Base-by-base conservation (phyloP, 2,329 filamentous ascomycete species). In the Aspergillus arachidicola region DNA sequence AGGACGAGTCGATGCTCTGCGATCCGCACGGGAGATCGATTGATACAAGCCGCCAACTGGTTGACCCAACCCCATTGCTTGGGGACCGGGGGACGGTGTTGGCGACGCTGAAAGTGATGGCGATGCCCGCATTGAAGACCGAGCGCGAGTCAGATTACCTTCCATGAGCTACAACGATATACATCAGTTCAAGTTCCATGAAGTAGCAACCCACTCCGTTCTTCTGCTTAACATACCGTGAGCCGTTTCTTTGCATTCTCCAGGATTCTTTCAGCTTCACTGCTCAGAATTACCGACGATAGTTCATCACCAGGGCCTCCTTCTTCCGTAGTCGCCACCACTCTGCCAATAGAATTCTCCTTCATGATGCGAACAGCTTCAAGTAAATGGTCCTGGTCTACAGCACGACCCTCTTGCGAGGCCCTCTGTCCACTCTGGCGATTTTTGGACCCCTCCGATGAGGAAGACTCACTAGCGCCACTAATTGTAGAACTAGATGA, bases 201-300 rank as follows among this genome's bases (percentile, higher is more conserved):
- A 21, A 30, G 11, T 5, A 9, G 16, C 32, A 36, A 41, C 48
- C 23, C 43, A 14, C 23, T 36, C 19, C n/a, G 6, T 6, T 6
- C 10, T 36, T 46, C 45, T 10, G 19, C 30, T 50, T 21, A 43
- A 79, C 91, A 76, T 84, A 96, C 93, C 74, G 92, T 95, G 65
- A 98, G 83, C 70, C 93, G 86, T 76, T 89, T 90, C 81, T 97
- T 97, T 36, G 94, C 94, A 78, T 96, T 97, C 61, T 93, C 92
- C 60, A 98, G 84, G 73, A 97, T 97, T 73, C 94, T 85, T 75
- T 97, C 94, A 1, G 94, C 94, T 71, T 93, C 87, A 69, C 90
- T 89, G 76, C 92, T 94, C 66, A 96, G 80, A 28, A 91, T 88
- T 19, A 86, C 88, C 56, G 91, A 92, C 4, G 92, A 92, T 71